A percentile compares a stretch with the other conserved stretches of the same genome.
phyloP scores from a whole-genome alignment of 805 yeast genomes.

The Candida schatavii region DNA sequence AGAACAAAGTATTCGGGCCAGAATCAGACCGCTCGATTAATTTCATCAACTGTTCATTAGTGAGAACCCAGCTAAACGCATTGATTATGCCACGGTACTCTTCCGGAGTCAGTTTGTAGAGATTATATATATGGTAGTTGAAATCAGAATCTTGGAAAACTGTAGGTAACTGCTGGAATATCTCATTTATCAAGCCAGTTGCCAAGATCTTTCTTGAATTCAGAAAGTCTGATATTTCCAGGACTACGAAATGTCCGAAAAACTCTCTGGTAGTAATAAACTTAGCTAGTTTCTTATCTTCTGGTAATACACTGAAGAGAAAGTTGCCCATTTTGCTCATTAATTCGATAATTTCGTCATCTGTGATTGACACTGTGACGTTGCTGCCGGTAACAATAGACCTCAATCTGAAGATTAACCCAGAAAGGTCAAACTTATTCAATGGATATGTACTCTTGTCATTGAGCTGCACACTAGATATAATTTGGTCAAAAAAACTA shows the following conservation, averaged over 20 bases:
- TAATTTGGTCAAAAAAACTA: constrained; percentile 11
- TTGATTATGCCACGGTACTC: constrained; percentile 9
- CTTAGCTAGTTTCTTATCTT: constrained; percentile 6
- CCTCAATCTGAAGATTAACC: constrained; percentile 38
- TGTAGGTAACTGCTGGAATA: constrained; percentile 28
- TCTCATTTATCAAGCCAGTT: constrained; percentile 31
- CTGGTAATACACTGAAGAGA: constrained; percentile 12
- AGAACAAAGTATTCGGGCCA: not conserved
- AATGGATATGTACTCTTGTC: too few species aligned
- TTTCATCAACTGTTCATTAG: constrained; percentile 17
- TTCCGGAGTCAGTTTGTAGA: not conserved
- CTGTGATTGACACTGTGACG: constrained; percentile 13
- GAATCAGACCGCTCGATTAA: constrained; percentile 6
- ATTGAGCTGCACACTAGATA: constrained; percentile 31
- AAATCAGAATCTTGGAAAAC: constrained; percentile 9
- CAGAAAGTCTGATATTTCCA: constrained; percentile 11
- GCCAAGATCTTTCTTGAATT: constrained; percentile 20
- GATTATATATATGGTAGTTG: constrained; percentile 10
- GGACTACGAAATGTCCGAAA: constrained; percentile 23
- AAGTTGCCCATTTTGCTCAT: constrained; percentile 46
- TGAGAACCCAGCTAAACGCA: constrained; percentile 25
- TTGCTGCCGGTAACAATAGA: constrained; percentile 23
- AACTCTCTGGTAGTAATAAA: constrained; percentile 21
- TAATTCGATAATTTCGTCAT: constrained; percentile 28
- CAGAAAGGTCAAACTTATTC: constrained; percentile 48